phyloP scores from a whole-genome alignment of 78 protist genomes.

The Chrysochromulina tobinii region DNA sequence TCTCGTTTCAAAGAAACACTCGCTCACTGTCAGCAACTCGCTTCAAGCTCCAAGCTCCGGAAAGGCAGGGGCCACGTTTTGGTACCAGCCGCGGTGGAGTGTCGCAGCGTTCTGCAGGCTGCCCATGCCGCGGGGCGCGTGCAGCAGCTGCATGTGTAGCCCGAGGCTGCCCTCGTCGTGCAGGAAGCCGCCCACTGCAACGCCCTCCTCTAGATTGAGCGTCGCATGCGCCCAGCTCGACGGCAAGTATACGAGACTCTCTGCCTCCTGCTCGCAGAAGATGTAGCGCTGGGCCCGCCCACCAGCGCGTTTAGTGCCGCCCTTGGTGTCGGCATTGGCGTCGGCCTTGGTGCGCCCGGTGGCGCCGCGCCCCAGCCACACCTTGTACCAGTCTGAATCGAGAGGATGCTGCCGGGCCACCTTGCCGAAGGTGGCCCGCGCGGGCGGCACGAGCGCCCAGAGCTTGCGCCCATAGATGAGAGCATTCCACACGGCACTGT shows the following conservation, averaged over 20 bases:
- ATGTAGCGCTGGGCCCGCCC: background rate
- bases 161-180: background rate
- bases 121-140: background rate
- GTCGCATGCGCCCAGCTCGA: background rate
- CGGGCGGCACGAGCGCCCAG: background rate
- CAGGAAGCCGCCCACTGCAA: background rate
- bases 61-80: too few species aligned
- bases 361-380: background rate
- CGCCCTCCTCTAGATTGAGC: background rate
- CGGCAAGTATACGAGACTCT: background rate
- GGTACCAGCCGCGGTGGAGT: too few species aligned
- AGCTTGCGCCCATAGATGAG: background rate
- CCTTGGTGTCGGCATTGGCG: too few species aligned
- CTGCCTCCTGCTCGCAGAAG: background rate
- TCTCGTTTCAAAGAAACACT: too few species aligned
- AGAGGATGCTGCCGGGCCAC: background rate
- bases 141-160: background rate
- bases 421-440: background rate
- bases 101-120: too few species aligned
- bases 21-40: too few species aligned
- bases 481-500: background rate
- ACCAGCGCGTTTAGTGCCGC: background rate
- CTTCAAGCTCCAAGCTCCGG: too few species aligned
- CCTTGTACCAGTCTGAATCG: background rate
- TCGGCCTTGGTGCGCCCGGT: background rate